Evolutionary conservation across 108 stramenopile species (phyloP), one percentile per base, ranked within the genome.

Genomic region (Phaeodactylum tricornutum): DNA sequence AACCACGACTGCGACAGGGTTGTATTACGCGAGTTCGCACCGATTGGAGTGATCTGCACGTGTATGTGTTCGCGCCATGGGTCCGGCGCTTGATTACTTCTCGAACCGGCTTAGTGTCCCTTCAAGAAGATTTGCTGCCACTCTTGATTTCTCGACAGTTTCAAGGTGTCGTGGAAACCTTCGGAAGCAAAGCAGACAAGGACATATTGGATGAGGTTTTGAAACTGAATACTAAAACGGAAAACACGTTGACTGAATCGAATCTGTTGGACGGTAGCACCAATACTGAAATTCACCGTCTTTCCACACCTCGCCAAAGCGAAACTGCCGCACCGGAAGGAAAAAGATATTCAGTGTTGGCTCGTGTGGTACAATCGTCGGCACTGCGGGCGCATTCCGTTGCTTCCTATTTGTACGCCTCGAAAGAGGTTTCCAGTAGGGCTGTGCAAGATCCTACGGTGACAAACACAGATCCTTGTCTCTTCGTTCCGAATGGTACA

Each of bases 1-100:
- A 83, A 55, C 46, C 63, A 17, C 63, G 77, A 20, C 50, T 88
- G 0, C 75, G 64, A 26, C n/a, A 14, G n/a, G 62, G 64, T 14
- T 37, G 50, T 20, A 50, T 61, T 11, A 65, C 61, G 8, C 43
- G 37, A 38, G 47, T 69, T 23, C 55, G 57, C 35, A 69, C 60
- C 16, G 55, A 64, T 41, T 72, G 75, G 68, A 70, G 24, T 33
- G 89, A 92, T 67, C 62, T 87, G 11, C 89, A 87, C 61, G 63
- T 81, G 7, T 92, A 86, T 64, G 77, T 72, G 14, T 57, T 92
- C 12, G 67, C 82, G 3, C 85, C 85, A 19, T 87, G 89, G 84
- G 78, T 82, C 5, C 62, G 81, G 28, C 59, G 69, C 21, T 55
- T 88, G 51, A 30, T 84, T 9, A 32, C 58, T 20, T 67, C 53